Evolutionary conservation across 2,329 filamentous ascomycete genomes (phyloP).

Genomic region (Rutstroemia sp.): DNA sequence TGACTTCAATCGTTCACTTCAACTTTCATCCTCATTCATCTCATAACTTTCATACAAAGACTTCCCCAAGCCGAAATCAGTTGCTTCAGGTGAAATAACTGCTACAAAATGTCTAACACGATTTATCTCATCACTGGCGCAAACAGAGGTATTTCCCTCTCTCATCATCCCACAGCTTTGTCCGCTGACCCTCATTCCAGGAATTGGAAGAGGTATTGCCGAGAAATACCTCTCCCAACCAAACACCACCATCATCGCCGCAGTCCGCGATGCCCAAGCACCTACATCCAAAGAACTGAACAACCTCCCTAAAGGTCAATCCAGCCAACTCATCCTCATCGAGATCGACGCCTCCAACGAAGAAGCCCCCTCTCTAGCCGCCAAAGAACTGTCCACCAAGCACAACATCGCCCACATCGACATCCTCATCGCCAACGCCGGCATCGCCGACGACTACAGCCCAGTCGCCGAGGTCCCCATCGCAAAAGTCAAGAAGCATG

Average conservation of each 20-base stretch:
- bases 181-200: not conserved
- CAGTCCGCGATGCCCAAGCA: not conserved
- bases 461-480: not conserved
- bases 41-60: no score
- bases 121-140: not conserved
- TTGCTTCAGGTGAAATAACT: no score
- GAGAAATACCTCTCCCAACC: not conserved
- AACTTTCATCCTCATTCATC: no score
- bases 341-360: not conserved
- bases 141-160: not conserved
- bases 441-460: not conserved
- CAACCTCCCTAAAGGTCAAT: not conserved
- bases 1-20: no score
- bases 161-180: not conserved
- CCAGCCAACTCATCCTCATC: not conserved
- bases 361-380: not conserved
- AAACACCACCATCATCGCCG: not conserved
- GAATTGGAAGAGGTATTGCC: not conserved
- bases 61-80: no score
- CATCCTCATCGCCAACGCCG: not conserved
- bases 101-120: not conserved
- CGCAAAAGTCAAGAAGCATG: not conserved
- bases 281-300: not conserved
- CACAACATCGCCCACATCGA: not conserved
- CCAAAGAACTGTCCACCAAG: not conserved